These are phyloP conservation scores for Terfezia claveryi DNA, from an alignment of 495 filamentous ascomycete genomes.

Conservation along the genomic window DNA sequence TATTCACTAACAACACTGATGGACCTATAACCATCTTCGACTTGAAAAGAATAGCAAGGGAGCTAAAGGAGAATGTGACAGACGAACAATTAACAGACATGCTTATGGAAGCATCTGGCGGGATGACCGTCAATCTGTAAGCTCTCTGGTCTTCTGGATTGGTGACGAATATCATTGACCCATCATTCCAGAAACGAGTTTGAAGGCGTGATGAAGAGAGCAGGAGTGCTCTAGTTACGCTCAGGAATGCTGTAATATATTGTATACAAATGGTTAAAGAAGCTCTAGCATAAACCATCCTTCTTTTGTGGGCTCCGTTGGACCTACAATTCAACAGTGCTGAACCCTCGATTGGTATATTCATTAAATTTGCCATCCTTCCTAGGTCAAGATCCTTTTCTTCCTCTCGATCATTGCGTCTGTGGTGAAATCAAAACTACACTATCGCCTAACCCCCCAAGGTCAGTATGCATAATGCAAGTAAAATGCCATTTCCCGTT, in stretches of 20 bases:
- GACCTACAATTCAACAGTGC: too few relatives aligned
- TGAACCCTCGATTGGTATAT: too few relatives aligned
- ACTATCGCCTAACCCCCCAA: conserved; percentile 58
- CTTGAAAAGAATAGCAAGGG: conserved; percentile 54
- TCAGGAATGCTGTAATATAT: conserved; percentile 25
- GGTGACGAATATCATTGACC: too few relatives aligned
- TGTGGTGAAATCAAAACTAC: conserved; percentile 88
- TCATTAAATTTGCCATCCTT: too few relatives aligned
- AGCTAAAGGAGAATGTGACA: conserved; percentile 57
- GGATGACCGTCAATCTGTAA: conserved; percentile 38
- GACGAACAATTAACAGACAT: conserved; percentile 75
- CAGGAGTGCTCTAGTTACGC: conserved; percentile 25
- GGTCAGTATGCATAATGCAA: too few relatives aligned
- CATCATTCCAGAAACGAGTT: conserved; percentile 40
- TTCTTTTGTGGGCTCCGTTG: too few relatives aligned
- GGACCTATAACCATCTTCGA: conserved; percentile 49
- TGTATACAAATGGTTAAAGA: not conserved
- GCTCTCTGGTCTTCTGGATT: not conserved
- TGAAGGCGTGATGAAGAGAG: conserved; percentile 62
- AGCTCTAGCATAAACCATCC: too few relatives aligned
- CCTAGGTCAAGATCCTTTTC: too few relatives aligned
- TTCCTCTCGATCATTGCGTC: conserved; percentile 20
- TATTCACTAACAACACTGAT: conserved; percentile 39
- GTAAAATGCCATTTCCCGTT: too few relatives aligned
- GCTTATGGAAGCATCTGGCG: conserved; percentile 80